Conservation (phyloP, 2,329 filamentous ascomycete genomes). For the Biscogniauxia marginata region DNA sequence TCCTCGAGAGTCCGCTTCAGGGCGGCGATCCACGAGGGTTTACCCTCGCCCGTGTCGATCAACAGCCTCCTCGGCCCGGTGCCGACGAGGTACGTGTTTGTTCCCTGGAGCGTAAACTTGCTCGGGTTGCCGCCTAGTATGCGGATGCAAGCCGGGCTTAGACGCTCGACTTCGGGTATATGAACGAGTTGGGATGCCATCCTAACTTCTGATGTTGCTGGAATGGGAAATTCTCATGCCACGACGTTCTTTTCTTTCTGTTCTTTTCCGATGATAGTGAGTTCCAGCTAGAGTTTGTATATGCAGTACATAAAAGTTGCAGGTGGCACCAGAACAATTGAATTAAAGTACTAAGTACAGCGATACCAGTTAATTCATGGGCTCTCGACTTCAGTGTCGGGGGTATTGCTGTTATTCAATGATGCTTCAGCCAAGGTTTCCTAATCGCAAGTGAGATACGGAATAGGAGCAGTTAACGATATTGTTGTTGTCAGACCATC, state of each 20-base stretch:
- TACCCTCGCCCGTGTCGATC: slow-evolving; percentile 87
- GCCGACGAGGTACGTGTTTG: slow-evolving; percentile 93
- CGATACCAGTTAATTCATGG: too few species aligned
- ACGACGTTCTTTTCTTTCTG: background rate
- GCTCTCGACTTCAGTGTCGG: too few species aligned
- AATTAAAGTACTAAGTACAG: too few species aligned
- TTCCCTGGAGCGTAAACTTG: slow-evolving; percentile 75
- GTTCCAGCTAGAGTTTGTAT: too few species aligned
- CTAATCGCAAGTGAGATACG: too few species aligned
- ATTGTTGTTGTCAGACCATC: too few species aligned
- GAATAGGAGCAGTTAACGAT: too few species aligned
- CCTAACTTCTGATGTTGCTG: slow-evolving; percentile 27
- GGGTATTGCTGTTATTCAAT: too few species aligned
- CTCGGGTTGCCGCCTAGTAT: slow-evolving; percentile 89
- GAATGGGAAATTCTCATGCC: slow-evolving; percentile 22
- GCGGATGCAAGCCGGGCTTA: slow-evolving; percentile 76
- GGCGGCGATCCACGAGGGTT: slow-evolving; percentile 66
- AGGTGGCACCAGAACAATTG: too few species aligned
- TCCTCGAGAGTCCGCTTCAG: slow-evolving; percentile 63
- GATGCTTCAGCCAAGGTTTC: too few species aligned
- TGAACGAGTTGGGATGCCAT: slow-evolving; percentile 63
- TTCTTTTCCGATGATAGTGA: background rate
- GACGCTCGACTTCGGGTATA: slow-evolving; percentile 71
- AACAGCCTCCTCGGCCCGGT: slow-evolving; percentile 71
- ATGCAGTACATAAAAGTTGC: background rate